phyloP scores from a whole-genome alignment of 2,329 filamentous ascomycete species.

The Canariomyces notabilis region DNA sequence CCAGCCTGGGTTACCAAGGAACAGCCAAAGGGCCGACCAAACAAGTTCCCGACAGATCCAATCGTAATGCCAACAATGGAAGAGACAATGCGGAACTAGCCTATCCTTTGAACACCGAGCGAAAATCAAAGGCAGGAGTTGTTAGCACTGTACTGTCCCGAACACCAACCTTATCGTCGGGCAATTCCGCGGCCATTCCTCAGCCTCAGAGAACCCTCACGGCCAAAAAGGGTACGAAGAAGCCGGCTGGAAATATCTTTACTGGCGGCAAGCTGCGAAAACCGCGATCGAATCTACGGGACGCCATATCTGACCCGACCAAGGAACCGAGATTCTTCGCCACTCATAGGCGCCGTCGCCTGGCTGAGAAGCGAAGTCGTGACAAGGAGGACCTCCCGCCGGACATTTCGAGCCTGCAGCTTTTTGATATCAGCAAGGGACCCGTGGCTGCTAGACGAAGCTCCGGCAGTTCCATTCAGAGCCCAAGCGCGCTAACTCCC shows the following conservation, averaged over 20 bases:
- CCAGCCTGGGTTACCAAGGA: constrained; percentile 26
- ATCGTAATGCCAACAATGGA: no score
- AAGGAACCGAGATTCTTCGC: constrained; percentile 39
- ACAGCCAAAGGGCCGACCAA: constrained; percentile 22
- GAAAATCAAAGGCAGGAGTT: constrained; percentile 8
- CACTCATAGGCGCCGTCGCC: constrained; percentile 34
- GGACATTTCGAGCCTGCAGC: constrained; percentile 28
- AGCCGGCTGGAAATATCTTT: constrained; percentile 40
- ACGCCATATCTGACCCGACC: constrained; percentile 37
- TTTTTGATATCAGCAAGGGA: constrained; percentile 29
- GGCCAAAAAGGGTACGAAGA: constrained; percentile 19
- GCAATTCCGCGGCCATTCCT: background rate
- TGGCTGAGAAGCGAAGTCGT: constrained; percentile 39
- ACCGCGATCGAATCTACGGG: constrained; percentile 32
- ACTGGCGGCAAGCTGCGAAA: constrained; percentile 37
- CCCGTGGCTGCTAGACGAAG: constrained; percentile 13
- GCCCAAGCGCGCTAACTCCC: constrained; percentile 1
- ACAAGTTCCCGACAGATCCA: constrained; percentile 15
- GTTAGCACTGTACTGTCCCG: background rate
- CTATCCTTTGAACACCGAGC: no score
- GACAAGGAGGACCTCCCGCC: constrained; percentile 40
- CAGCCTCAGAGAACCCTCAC: constrained; percentile 10
- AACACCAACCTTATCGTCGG: background rate
- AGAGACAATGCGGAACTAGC: no score
- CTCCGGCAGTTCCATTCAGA: constrained; percentile 5